These are phyloP conservation scores for Cercophora sp. DNA, from an alignment of 495 filamentous ascomycete species.

Conservation along the genomic window DNA sequence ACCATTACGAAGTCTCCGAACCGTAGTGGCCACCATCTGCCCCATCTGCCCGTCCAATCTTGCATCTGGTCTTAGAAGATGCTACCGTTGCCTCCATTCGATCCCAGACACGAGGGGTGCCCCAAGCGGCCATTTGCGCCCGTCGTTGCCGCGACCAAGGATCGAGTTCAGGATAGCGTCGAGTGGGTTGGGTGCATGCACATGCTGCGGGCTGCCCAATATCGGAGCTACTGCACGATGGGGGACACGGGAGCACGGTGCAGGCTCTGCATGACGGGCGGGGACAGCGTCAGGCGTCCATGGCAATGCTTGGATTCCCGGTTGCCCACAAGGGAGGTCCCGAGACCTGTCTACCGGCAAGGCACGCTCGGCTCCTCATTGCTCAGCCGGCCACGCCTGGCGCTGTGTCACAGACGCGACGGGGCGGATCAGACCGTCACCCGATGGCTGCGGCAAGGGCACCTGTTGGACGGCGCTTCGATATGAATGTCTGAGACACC, in stretches of 20 bases:
- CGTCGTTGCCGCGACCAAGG: not conserved
- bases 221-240: conserved; percentile 16
- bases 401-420: too few relatives aligned
- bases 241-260: conserved; percentile 16
- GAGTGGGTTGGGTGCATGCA: conserved; percentile 7
- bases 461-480: too few relatives aligned
- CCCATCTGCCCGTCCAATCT: not conserved
- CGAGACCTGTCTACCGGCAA: too few relatives aligned
- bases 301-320: too few relatives aligned
- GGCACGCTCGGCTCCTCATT: too few relatives aligned
- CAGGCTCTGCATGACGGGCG: conserved; percentile 33
- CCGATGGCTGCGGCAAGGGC: too few relatives aligned
- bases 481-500: too few relatives aligned
- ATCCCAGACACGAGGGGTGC: not conserved
- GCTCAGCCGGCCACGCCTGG: too few relatives aligned
- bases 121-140: not conserved
- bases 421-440: too few relatives aligned
- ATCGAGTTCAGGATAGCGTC: not conserved
- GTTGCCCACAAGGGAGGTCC: too few relatives aligned
- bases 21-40: conserved; percentile 17
- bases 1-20: conserved; percentile 26
- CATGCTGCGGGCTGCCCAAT: conserved; percentile 14
- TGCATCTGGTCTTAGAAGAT: conserved; percentile 4
- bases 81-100: not conserved
- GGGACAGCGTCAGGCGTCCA: conserved; percentile 26